Conservation (phyloP, 257 asterid species). For the Apocynum venetum region DNA sequence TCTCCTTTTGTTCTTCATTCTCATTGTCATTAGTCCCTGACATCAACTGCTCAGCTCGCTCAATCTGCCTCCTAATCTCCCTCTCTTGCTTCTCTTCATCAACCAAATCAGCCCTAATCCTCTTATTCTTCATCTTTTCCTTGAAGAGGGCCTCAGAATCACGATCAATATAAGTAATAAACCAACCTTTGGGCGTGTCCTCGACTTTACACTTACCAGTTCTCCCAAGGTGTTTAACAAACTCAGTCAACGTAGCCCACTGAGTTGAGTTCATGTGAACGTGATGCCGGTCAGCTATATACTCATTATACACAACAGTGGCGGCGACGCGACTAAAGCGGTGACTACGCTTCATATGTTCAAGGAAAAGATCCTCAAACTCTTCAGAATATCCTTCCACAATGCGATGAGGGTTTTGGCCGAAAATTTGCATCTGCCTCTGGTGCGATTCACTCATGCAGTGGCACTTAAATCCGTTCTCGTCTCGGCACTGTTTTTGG, state of each 20-base stretch:
- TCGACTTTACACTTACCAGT: constrained; percentile 88
- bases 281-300: constrained; percentile 75
- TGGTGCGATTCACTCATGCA: constrained; percentile 95
- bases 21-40: constrained; percentile 22
- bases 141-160: constrained; percentile 87
- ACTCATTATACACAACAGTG: constrained; percentile 92
- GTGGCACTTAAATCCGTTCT: constrained; percentile 95
- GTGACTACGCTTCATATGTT: constrained; percentile 88
- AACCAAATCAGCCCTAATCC: constrained; percentile 67
- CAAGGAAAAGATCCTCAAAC: constrained; percentile 62
- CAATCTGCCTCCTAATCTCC: constrained; percentile 79
- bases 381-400: constrained; percentile 77
- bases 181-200: constrained; percentile 93
- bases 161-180: constrained; percentile 80
- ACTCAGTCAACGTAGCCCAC: constrained; percentile 92
- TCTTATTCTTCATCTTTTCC: constrained; percentile 89
- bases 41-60: constrained; percentile 69
- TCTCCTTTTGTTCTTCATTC: constrained; percentile 23
- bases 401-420: constrained; percentile 72
- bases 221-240: constrained; percentile 74
- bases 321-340: constrained; percentile 90
- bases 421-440: constrained; percentile 91
- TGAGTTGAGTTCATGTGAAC: constrained; percentile 86
- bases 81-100: constrained; percentile 92
- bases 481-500: constrained; percentile 93